These are phyloP conservation scores for Aureobasidium sp. DNA, from an alignment of 2,329 filamentous ascomycete species.

Conservation along the genomic window DNA sequence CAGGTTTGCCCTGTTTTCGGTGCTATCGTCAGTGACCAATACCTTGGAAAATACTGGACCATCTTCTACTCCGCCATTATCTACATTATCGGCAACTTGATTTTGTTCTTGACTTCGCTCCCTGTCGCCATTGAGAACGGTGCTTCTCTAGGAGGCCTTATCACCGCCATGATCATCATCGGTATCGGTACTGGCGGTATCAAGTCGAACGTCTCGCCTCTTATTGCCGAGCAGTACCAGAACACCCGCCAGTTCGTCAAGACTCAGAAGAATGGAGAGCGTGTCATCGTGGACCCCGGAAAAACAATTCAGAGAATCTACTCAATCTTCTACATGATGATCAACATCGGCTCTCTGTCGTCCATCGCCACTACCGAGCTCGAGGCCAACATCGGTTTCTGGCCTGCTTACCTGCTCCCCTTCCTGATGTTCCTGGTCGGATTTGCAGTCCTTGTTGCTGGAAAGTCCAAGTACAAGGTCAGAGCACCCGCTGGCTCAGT, in stretches of 20 bases:
- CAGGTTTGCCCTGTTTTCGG: constrained; percentile 37
- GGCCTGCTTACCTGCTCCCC: constrained; percentile 54
- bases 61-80: constrained; percentile 57
- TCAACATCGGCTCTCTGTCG: constrained; percentile 64
- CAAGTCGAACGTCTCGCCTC: constrained; percentile 62
- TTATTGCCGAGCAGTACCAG: constrained; percentile 41
- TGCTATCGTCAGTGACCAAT: constrained; percentile 54
- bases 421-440: constrained; percentile 56
- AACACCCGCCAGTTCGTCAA: constrained; percentile 34
- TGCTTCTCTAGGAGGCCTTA: constrained; percentile 53
- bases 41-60: constrained; percentile 60
- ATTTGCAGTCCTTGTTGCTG: constrained; percentile 43
- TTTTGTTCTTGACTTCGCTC: constrained; percentile 57
- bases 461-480: constrained; percentile 30
- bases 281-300: constrained; percentile 38
- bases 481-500: constrained; percentile 52
- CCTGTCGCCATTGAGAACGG: constrained; percentile 54
- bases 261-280: constrained; percentile 33
- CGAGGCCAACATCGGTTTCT: constrained; percentile 58
- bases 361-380: constrained; percentile 56
- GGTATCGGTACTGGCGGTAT: constrained; percentile 72
- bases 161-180: constrained; percentile 57
- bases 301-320: constrained; percentile 42
- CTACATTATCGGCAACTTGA: constrained; percentile 56
- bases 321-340: constrained; percentile 59